Evolutionary conservation across 352 stramenopile species (phyloP).

Genomic region (Phytophthora melonis): DNA sequence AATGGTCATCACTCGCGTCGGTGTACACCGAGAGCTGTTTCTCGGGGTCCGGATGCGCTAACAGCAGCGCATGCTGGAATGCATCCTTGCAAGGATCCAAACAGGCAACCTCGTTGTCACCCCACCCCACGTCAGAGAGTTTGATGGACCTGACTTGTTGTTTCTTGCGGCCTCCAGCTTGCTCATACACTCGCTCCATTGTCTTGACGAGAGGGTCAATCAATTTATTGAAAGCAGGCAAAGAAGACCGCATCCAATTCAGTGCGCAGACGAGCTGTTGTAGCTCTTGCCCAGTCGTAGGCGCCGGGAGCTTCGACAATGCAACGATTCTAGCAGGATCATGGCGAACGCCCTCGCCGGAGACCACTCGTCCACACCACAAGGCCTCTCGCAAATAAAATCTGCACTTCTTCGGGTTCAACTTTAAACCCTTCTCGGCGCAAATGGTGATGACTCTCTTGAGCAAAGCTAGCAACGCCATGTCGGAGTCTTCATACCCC

Average conservation of each 20-base stretch:
- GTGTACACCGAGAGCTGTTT: conserved; percentile 11
- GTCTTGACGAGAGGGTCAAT: conserved; percentile 1
- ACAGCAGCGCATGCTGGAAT: background rate
- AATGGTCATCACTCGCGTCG: background rate
- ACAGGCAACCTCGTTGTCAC: no score
- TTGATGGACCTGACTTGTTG: no score
- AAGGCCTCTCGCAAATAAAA: no score
- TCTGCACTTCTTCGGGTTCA: conserved; percentile 18
- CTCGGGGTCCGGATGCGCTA: background rate
- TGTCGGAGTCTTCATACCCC: background rate
- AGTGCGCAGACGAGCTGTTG: background rate
- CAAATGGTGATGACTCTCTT: conserved; percentile 14
- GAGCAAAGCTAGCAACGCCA: background rate
- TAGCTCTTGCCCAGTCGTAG: conserved; percentile 13
- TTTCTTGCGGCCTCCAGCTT: no score
- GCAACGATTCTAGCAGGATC: background rate
- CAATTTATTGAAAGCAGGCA: conserved; percentile 10
- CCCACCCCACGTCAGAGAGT: no score
- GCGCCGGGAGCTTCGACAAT: background rate
- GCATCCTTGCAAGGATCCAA: background rate
- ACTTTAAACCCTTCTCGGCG: conserved; percentile 8
- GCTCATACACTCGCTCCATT: conserved; percentile 11
- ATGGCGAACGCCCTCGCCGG: no score
- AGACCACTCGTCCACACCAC: no score
- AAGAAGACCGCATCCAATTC: no score